Evolutionary conservation across 2,329 filamentous ascomycete genomes (phyloP).

Genomic region (Byssoonygena ceratinophila): DNA sequence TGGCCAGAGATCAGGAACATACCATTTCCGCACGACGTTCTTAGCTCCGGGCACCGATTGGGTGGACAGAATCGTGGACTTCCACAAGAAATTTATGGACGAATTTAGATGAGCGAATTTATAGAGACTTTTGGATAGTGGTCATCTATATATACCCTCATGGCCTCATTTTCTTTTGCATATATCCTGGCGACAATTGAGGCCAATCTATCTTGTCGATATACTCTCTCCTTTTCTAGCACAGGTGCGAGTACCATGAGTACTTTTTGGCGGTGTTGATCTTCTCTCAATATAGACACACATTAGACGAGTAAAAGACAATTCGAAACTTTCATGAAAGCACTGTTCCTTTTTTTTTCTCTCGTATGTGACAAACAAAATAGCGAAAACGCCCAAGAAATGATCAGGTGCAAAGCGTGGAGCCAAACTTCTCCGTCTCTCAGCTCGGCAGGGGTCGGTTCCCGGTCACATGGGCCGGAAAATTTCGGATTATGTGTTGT

Average conservation of each 20-base stretch:
- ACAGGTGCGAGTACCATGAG: too few species aligned
- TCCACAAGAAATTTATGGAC: slow-evolving; percentile 83
- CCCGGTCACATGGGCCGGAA: slow-evolving; percentile 9
- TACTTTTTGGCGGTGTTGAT: too few species aligned
- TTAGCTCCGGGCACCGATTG: slow-evolving; percentile 92
- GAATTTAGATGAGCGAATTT: slow-evolving; percentile 57
- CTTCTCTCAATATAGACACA: too few species aligned
- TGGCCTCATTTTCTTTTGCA: background rate
- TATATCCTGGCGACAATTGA: background rate
- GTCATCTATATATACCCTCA: background rate
- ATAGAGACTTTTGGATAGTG: background rate
- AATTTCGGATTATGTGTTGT: background rate
- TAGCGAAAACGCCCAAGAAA: too few species aligned
- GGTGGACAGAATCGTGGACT: slow-evolving; percentile 75
- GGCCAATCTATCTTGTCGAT: too few species aligned
- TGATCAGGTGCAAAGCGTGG: background rate
- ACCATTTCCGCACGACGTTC: slow-evolving; percentile 96
- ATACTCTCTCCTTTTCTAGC: too few species aligned
- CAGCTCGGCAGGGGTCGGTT: background rate
- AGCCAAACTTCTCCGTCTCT: background rate
- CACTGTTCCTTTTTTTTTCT: background rate
- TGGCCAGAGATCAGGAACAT: slow-evolving; percentile 78
- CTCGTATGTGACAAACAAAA: too few species aligned
- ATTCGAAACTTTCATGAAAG: background rate
- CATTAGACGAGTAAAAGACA: background rate